Evolutionary conservation across 495 filamentous ascomycete genomes (phyloP), one percentile per base, ranked within the genome.

Genomic region (Lasiosphaeria ovina): DNA sequence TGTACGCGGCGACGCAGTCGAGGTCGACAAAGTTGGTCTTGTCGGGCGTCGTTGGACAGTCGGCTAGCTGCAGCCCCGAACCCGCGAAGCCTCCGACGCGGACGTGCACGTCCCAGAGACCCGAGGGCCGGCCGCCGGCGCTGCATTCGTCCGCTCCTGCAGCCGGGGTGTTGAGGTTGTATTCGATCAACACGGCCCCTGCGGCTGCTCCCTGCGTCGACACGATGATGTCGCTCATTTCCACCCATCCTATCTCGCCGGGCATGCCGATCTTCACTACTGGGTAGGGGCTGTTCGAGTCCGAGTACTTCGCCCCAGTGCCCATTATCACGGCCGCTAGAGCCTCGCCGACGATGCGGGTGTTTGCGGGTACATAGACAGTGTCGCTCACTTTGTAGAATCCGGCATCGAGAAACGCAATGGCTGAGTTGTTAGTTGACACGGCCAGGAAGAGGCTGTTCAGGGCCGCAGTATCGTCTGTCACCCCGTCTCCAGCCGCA

Each of bases 91-190:
- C 93, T 53, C 92, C 88, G 61, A 91, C 81, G 55, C 93, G 90
- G 72, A 89, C 85, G 70, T 97, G 93, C 6, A 91, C 87, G 69
- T 98, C 93, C 91, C 91, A 97, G 77, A 97, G 85, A 38, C 86
- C 92, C 9, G 80, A 83, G 1, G 87, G 83, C 55, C 87, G 89
- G 51, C 85, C 83, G 6, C 80, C 76, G 3, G 80, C 67, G 14
- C 78, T 79, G 8, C 80, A 55, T 3, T 45, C 42, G 12, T 55
- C 42, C 12, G 47, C 56, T 24, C 24, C 24, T 0, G 40, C 44
- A 1, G 58, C 45, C 3, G 58, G 57, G 3, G 64, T 67, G 53
- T 71, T 85, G 16, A 96, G 72, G 75, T 98, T 97, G 87, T 91
- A 98, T 65, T 98, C 79, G 68, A 97, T 83, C 36, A 97, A 74